phyloP scores from a whole-genome alignment of 1,284 basidiomycete genomes.

The Cryptococcus sp. region DNA sequence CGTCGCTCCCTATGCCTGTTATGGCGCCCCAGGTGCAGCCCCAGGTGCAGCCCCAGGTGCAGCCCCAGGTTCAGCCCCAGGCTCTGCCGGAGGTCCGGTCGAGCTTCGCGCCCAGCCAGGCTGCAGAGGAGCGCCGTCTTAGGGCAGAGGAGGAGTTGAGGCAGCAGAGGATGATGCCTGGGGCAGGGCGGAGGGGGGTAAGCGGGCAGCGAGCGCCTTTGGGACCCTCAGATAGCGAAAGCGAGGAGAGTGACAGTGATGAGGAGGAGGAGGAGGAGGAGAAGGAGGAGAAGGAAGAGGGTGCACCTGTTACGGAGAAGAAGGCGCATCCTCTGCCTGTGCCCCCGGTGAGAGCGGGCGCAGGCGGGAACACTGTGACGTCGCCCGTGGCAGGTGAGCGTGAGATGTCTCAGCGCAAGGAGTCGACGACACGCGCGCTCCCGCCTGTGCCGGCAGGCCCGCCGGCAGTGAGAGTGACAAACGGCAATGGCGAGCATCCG shows the following conservation, averaged over 20 bases:
- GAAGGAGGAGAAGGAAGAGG: conserved; percentile 66
- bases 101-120: conserved; percentile 77
- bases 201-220: not conserved
- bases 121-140: conserved; percentile 75
- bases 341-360: conserved; percentile 13
- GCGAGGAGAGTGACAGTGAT: conserved; percentile 50
- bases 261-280: conserved; percentile 73
- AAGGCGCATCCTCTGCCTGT: conserved; percentile 22
- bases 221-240: not conserved
- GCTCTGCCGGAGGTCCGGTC: conserved; percentile 56
- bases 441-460: conserved; percentile 21
- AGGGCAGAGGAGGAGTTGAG: conserved; percentile 61
- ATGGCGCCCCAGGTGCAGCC: not conserved
- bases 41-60: conserved; percentile 11
- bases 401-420: not conserved
- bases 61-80: conserved; percentile 2
- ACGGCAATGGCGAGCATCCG: not conserved
- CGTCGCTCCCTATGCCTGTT: not conserved
- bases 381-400: not conserved
- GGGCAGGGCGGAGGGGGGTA: conserved; percentile 29
- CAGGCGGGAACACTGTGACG: not conserved
- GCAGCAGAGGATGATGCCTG: conserved; percentile 62
- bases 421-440: conserved; percentile 13
- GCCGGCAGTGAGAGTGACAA: conserved; percentile 5
- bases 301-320: conserved; percentile 29